Evolutionary conservation across 2,329 filamentous ascomycete species (phyloP).

Genomic region (Colletotrichum echinochloae): DNA sequence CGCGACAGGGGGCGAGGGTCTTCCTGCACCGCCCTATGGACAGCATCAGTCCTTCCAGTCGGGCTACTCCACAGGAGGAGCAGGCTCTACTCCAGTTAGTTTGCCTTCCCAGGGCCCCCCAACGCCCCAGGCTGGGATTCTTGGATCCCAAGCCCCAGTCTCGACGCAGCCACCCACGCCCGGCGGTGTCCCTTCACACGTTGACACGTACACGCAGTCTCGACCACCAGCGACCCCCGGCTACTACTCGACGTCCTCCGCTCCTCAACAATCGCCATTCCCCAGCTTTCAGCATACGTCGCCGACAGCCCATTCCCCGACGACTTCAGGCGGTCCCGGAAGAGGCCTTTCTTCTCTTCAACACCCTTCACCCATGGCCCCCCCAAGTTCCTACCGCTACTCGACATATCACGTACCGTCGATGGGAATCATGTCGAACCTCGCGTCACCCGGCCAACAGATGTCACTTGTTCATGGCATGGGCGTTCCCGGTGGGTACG

Average conservation of each 20-base stretch:
- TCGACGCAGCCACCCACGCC: conserved; percentile 59
- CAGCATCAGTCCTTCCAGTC: conserved; percentile 72
- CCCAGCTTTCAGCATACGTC: conserved; percentile 58
- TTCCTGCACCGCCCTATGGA: conserved; percentile 77
- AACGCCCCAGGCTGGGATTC: conserved; percentile 54
- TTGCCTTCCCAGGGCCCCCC: conserved; percentile 48
- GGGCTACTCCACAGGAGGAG: conserved; percentile 63
- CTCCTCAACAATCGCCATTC: conserved; percentile 60
- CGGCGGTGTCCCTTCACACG: conserved; percentile 65
- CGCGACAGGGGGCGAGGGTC: conserved; percentile 64
- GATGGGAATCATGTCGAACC: conserved; percentile 79
- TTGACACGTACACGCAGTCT: conserved; percentile 64
- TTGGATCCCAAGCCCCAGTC: conserved; percentile 59
- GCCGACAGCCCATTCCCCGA: conserved; percentile 58
- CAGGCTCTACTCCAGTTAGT: conserved; percentile 53
- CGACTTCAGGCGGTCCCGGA: conserved; percentile 51
- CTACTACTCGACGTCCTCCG: conserved; percentile 69
- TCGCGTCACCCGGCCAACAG: conserved; percentile 78
- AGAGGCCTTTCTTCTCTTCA: conserved; percentile 53
- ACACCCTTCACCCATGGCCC: conserved; percentile 51
- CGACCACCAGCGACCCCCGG: conserved; percentile 68
- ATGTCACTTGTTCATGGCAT: conserved; percentile 77
- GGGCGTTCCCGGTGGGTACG: conserved; percentile 65
- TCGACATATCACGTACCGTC: conserved; percentile 43
- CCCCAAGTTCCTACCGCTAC: conserved; percentile 57